Evolutionary conservation across 495 filamentous ascomycete genomes (phyloP).

Genomic region (Aspergillus diversus): DNA sequence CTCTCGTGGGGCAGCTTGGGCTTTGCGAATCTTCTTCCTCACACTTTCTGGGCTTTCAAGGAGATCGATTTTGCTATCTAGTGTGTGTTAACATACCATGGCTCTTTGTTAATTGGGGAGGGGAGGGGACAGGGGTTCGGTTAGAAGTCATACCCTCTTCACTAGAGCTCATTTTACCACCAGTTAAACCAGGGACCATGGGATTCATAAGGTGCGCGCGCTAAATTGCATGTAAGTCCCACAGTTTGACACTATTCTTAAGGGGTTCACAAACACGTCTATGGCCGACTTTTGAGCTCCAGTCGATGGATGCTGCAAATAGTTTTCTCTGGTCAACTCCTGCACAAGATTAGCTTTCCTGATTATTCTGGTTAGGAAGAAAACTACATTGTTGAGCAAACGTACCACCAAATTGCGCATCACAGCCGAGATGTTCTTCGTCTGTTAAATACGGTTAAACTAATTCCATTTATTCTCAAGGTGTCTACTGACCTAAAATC

Average conservation of each 20-base stretch:
- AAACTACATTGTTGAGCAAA: too few species aligned
- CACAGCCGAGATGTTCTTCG: constrained; percentile 85
- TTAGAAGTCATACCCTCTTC: constrained; percentile 34
- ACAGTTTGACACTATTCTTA: background rate
- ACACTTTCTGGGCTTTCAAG: constrained; percentile 75
- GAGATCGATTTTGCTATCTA: constrained; percentile 76
- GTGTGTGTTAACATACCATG: constrained; percentile 4
- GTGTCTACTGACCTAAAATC: constrained; percentile 51
- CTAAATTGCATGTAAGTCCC: constrained; percentile 21
- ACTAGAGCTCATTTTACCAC: constrained; percentile 79
- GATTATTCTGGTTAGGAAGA: too few species aligned
- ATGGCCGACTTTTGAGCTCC: constrained; percentile 47
- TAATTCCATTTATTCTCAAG: background rate
- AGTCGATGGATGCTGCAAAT: constrained; percentile 73
- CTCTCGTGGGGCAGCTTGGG: constrained; percentile 71
- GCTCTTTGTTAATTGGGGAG: background rate
- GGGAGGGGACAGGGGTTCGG: background rate
- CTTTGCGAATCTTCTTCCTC: constrained; percentile 80
- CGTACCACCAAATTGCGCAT: constrained; percentile 72
- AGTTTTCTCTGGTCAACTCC: constrained; percentile 81
- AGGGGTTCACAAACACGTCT: constrained; percentile 45
- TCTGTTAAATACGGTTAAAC: constrained; percentile 44
- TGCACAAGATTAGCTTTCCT: background rate
- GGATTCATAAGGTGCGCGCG: constrained; percentile 88
- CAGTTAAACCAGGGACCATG: constrained; percentile 83